phyloP scores from a whole-genome alignment of 23 red algal genomes.

The Gracilaria vermiculophylla region DNA sequence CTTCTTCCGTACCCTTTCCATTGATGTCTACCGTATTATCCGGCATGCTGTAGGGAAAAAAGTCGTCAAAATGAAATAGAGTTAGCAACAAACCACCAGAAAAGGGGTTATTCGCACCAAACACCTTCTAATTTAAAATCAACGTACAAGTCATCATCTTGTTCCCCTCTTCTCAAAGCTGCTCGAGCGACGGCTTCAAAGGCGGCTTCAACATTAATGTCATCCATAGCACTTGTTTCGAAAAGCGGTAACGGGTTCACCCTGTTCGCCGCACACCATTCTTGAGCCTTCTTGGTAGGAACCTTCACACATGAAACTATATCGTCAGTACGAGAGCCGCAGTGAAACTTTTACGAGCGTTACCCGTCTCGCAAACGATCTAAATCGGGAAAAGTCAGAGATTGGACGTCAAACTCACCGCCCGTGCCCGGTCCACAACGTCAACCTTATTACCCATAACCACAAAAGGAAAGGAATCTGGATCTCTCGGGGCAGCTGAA shows the following conservation, averaged over 20 bases:
- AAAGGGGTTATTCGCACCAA: too few species aligned
- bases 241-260: conserved; percentile 74
- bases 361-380: not conserved
- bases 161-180: conserved; percentile 76
- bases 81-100: too few species aligned
- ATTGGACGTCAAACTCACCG: conserved; percentile 28
- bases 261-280: conserved; percentile 86
- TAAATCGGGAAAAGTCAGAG: not conserved
- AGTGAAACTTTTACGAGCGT: not conserved
- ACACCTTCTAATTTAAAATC: too few species aligned
- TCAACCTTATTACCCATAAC: conserved; percentile 98
- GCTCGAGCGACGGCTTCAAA: conserved; percentile 81
- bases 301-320: too few species aligned
- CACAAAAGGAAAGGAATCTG: conserved; percentile 93
- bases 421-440: conserved; percentile 47
- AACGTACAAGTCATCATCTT: conserved; percentile 87
- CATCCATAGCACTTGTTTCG: conserved; percentile 96
- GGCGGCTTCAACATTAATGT: conserved; percentile 89
- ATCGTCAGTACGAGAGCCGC: too few species aligned
- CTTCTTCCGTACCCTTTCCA: conserved; percentile 47
- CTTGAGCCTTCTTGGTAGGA: conserved; percentile 62
- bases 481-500: conserved; percentile 75
- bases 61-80: too few species aligned
- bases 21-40: conserved; percentile 70
- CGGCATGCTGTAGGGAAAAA: conserved; percentile 24